Base-by-base conservation (phyloP, 176 grass and related monocot genomes). In the Oryza glaberrima region DNA sequence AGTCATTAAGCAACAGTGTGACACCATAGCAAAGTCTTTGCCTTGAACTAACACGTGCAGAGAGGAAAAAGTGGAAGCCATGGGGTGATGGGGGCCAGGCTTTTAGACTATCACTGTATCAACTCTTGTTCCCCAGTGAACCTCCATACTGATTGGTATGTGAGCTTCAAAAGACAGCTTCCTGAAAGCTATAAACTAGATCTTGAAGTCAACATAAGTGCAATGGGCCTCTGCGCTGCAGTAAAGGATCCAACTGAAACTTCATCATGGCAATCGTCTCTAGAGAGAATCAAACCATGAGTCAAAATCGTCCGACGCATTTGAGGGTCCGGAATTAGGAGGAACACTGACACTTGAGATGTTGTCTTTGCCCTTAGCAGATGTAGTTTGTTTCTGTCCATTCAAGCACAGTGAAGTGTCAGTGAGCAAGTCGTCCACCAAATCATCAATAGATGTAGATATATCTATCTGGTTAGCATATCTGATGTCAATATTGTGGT, bases 211-310 rank as follows among this genome's bases (percentile, higher is more conserved):
- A 73, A 38, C 28, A 40, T 45, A 77, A 61, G 20, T 10, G n/a
- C 17, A 75, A 49, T 4, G 49, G 63, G 25, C 51, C 9, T 34
- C 75, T 45, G 25, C 14, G 17, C 58, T 23, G 9, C 4, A 5
- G 28, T 40, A 20, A 81, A 65, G 12, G 49, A 78, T 26, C 32
- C 36, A 79, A 68, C 35, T 20, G 52, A 48, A 49, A 48, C 2
- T 67, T 83, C 69, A 64, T 1, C 1, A 20, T 45, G 34, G 11
- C 25, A 30, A 70, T 34, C 2, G 20, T 45, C 58, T 49, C 86
- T 80, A 92, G 0, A 94, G 54, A 6, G 88, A 94, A 87, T 99
- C 93, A 89, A 99, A 88, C 91, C 91, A 96, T 22, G 88, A 94
- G 88, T 96, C 93, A 77, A 99, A 96, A 85, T 94, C 84, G 71